Percentiles rank a stretch among this genome's conserved stretches.
phyloP scores from a whole-genome alignment of 2,329 filamentous ascomycete genomes.

The Trichoderma arundinaceum region DNA sequence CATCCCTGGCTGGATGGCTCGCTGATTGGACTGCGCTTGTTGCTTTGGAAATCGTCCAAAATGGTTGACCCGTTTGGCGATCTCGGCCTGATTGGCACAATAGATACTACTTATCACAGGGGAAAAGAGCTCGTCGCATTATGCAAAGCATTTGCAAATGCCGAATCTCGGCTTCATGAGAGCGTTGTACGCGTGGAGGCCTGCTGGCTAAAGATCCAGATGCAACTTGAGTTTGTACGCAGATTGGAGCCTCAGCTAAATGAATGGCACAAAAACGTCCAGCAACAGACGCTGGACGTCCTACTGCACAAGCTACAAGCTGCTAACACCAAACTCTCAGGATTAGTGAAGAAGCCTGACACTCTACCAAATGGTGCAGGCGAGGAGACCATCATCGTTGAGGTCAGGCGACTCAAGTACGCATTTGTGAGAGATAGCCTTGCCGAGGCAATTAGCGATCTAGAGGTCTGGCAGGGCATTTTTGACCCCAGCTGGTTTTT shows the following conservation, averaged over 20 bases:
- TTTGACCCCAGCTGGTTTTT: conserved; percentile 34
- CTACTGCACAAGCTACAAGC: conserved; percentile 35
- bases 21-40: background rate
- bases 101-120: conserved; percentile 4
- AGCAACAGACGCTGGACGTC: conserved; percentile 32
- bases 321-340: conserved; percentile 29
- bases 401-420: conserved; percentile 21
- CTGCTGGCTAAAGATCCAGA: conserved; percentile 33
- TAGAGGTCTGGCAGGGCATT: conserved; percentile 32
- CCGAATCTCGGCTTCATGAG: conserved; percentile 30
- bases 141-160: conserved; percentile 26
- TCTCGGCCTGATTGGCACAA: conserved; percentile 1
- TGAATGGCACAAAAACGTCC: conserved; percentile 34
- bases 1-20: too few species aligned
- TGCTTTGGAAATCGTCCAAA: background rate
- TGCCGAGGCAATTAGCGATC: conserved; percentile 24
- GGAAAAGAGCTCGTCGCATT: conserved; percentile 25
- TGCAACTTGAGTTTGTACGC: conserved; percentile 35
- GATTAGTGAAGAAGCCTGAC: conserved; percentile 7
- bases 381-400: background rate
- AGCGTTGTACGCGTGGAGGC: conserved; percentile 35
- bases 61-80: conserved; percentile 9
- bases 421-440: conserved; percentile 25
- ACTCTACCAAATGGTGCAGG: conserved; percentile 1
- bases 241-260: conserved; percentile 33